Conservation (phyloP, 169 alveolate genomes). For the Eimeria zaria region DNA sequence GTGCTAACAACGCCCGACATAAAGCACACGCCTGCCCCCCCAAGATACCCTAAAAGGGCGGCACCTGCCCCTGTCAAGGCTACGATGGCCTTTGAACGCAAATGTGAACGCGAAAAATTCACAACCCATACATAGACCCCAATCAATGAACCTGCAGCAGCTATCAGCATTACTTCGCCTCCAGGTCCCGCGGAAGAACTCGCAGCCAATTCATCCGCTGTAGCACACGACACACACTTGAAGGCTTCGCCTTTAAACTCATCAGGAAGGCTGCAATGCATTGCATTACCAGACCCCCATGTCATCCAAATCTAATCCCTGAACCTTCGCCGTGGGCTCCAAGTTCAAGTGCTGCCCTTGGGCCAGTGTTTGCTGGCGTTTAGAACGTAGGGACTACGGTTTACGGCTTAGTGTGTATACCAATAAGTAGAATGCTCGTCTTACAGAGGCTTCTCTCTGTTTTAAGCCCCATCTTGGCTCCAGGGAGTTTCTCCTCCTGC, state of each 20-base stretch:
- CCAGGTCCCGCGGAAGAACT: slow-evolving; percentile 75
- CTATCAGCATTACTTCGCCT: slow-evolving; percentile 58
- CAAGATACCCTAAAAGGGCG: slow-evolving; percentile 91
- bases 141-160: slow-evolving; percentile 64
- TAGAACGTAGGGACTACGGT: no score
- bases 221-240: slow-evolving; percentile 6
- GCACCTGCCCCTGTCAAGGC: slow-evolving; percentile 90
- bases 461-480: slow-evolving; percentile 78
- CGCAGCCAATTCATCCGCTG: slow-evolving; percentile 78
- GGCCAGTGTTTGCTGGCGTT: not conserved
- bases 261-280: not conserved
- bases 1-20: slow-evolving; percentile 90
- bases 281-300: not conserved
- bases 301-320: not conserved
- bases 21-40: slow-evolving; percentile 92
- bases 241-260: not conserved
- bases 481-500: slow-evolving; percentile 56
- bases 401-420: not conserved
- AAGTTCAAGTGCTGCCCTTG: not conserved
- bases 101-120: slow-evolving; percentile 70
- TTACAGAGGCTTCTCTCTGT: slow-evolving; percentile 82
- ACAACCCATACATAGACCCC: slow-evolving; percentile 75
- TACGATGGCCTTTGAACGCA: slow-evolving; percentile 72
- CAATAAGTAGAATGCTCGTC: not conserved
- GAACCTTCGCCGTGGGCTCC: not conserved